Evolutionary conservation across 1,284 basidiomycete species (phyloP).

Genomic region (Sanghuangporus weigelae): DNA sequence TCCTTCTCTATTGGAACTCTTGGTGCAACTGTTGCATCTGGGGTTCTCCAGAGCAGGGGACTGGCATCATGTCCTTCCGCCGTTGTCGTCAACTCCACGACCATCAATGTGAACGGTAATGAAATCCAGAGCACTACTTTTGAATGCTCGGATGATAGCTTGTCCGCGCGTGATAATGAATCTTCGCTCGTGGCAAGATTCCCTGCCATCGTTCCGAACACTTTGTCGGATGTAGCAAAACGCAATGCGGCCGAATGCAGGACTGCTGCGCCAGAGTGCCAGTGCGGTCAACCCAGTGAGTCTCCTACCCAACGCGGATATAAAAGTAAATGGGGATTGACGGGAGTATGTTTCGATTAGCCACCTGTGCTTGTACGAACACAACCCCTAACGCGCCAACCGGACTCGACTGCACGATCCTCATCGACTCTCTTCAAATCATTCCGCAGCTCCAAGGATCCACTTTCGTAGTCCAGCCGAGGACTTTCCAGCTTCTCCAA

Average conservation of each 20-base stretch:
- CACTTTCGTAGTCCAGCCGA: not conserved
- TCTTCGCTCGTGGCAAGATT: not conserved
- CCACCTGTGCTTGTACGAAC: not conserved
- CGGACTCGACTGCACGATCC: not conserved
- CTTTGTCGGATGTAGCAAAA: not conserved
- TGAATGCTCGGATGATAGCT: slow-evolving; percentile 6
- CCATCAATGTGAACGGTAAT: slow-evolving; percentile 7
- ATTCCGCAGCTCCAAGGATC: not conserved
- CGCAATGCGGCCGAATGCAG: slow-evolving; percentile 14
- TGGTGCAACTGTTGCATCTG: slow-evolving; percentile 1
- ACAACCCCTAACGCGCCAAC: not conserved
- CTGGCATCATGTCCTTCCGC: slow-evolving; percentile 11
- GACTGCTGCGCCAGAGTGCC: slow-evolving; percentile 14
- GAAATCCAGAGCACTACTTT: slow-evolving; percentile 12
- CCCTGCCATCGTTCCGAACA: not conserved
- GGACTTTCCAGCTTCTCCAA: not conserved
- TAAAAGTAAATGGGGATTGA: not conserved
- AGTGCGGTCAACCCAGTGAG: slow-evolving; percentile 23
- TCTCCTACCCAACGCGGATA: not conserved
- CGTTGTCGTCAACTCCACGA: slow-evolving; percentile 6
- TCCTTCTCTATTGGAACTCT: not conserved
- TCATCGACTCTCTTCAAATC: not conserved
- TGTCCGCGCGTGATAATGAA: not conserved
- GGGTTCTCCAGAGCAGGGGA: not conserved
- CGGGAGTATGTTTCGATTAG: not conserved